Conservation (phyloP, 2,329 filamentous ascomycete genomes). For the Aspergillus sp. region DNA sequence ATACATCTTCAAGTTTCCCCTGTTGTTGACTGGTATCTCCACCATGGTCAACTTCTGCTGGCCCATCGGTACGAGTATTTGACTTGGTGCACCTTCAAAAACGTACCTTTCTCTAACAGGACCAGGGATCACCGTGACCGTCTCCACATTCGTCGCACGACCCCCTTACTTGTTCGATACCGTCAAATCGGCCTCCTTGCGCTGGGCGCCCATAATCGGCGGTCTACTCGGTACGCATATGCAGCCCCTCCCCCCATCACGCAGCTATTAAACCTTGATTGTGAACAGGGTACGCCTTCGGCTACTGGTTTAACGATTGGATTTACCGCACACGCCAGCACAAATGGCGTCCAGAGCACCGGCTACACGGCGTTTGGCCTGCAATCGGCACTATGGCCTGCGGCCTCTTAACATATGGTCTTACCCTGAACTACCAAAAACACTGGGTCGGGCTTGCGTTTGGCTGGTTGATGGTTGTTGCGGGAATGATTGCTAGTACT, state of each 20-base stretch:
- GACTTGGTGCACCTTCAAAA: neutral
- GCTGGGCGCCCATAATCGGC: slow-evolving; percentile 38
- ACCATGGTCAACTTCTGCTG: slow-evolving; percentile 39
- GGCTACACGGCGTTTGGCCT: slow-evolving; percentile 38
- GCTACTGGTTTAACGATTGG: slow-evolving; percentile 38
- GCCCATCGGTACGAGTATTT: slow-evolving; percentile 30
- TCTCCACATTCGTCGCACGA: slow-evolving; percentile 33
- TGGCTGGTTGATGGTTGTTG: slow-evolving; percentile 39
- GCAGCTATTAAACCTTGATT: neutral
- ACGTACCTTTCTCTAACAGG: neutral
- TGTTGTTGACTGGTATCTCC: slow-evolving; percentile 32
- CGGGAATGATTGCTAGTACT: slow-evolving; percentile 35
- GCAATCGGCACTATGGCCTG: slow-evolving; percentile 30
- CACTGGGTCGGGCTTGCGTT: slow-evolving; percentile 39
- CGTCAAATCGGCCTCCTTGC: slow-evolving; percentile 36
- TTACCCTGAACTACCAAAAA: slow-evolving; percentile 34
- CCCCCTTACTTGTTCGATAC: slow-evolving; percentile 37
- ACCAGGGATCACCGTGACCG: slow-evolving; percentile 35
- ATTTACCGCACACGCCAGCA: slow-evolving; percentile 25
- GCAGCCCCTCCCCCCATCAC: neutral
- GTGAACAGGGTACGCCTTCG: slow-evolving; percentile 29
- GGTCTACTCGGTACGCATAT: slow-evolving; percentile 26
- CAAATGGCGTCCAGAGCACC: slow-evolving; percentile 33
- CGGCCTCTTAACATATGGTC: slow-evolving; percentile 35
- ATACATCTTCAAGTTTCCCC: slow-evolving; percentile 32